phyloP scores from a whole-genome alignment of 495 filamentous ascomycete genomes.

The Hypoxylon crocopeplum region DNA sequence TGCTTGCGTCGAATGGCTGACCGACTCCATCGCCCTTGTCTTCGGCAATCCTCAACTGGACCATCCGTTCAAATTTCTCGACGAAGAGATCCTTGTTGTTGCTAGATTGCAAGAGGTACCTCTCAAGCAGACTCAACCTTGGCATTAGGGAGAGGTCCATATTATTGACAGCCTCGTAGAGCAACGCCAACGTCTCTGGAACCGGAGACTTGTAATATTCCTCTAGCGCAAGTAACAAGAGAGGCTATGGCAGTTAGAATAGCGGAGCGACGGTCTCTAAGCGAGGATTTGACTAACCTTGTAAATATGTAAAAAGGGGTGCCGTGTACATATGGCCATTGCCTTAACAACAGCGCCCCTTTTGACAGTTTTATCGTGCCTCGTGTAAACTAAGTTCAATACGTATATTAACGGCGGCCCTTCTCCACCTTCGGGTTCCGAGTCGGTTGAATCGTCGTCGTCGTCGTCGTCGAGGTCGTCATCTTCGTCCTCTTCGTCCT shows the following conservation, averaged over 20 bases:
- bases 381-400: constrained; percentile 96
- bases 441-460: constrained; percentile 60
- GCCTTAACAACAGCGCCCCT: constrained; percentile 95
- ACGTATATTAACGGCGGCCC: constrained; percentile 97
- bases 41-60: constrained; percentile 67
- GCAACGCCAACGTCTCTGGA: constrained; percentile 83
- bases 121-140: constrained; percentile 80
- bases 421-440: constrained; percentile 70
- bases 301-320: constrained; percentile 99
- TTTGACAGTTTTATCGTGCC: constrained; percentile 90
- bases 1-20: constrained; percentile 54
- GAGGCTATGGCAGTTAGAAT: constrained; percentile 65
- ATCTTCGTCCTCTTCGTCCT: constrained; percentile 58
- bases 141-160: constrained; percentile 98
- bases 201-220: constrained; percentile 96
- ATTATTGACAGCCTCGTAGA: constrained; percentile 90
- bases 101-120: constrained; percentile 84
- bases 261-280: neutral
- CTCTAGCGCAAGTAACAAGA: constrained; percentile 92
- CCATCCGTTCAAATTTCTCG: constrained; percentile 96
- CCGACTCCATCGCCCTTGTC: constrained; percentile 51
- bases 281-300: constrained; percentile 65
- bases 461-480: constrained; percentile 67
- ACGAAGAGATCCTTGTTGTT: constrained; percentile 96
- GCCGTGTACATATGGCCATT: constrained; percentile 98